Conservation (phyloP, 2,329 filamentous ascomycete species). For the Hypocreales sp. region DNA sequence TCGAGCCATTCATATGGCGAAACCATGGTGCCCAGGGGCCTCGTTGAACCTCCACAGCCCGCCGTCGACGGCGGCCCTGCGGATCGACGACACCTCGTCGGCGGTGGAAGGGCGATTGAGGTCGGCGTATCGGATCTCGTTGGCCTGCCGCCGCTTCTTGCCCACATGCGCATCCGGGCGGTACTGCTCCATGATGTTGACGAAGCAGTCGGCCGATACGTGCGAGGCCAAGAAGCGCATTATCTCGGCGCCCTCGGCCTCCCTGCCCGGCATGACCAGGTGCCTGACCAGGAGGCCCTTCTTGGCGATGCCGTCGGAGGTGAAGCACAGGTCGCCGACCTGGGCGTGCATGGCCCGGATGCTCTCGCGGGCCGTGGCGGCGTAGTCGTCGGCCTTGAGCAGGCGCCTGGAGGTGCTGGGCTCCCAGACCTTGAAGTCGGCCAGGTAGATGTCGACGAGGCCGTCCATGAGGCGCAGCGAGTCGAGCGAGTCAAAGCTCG, state of each 20-base stretch:
- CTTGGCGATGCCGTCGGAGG: slow-evolving; percentile 65
- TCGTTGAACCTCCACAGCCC: slow-evolving; percentile 73
- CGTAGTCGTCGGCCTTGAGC: slow-evolving; percentile 67
- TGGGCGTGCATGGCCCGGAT: slow-evolving; percentile 68
- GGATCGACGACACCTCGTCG: slow-evolving; percentile 50
- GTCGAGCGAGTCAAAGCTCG: slow-evolving; percentile 60
- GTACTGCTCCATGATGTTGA: slow-evolving; percentile 86
- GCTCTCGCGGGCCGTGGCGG: slow-evolving; percentile 56
- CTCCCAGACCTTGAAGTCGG: slow-evolving; percentile 77
- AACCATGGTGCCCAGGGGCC: slow-evolving; percentile 33
- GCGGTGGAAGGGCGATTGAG: slow-evolving; percentile 50
- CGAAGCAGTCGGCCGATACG: slow-evolving; percentile 59
- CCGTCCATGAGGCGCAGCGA: slow-evolving; percentile 62
- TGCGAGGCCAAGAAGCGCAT: slow-evolving; percentile 62
- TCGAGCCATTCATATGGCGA: slow-evolving; percentile 25
- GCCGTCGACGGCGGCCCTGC: slow-evolving; percentile 50
- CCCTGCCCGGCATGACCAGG: slow-evolving; percentile 71
- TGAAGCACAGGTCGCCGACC: slow-evolving; percentile 73
- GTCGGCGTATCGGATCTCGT: slow-evolving; percentile 48
- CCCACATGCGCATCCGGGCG: slow-evolving; percentile 69
- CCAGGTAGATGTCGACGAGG: slow-evolving; percentile 73
- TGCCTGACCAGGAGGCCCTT: slow-evolving; percentile 62
- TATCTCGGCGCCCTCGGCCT: slow-evolving; percentile 57
- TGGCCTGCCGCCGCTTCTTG: slow-evolving; percentile 32
- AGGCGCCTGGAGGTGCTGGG: slow-evolving; percentile 49